Evolutionary conservation across 306 rosid species (phyloP), one percentile per base, ranked within the genome.

Genomic region (Carpinus viminea): DNA sequence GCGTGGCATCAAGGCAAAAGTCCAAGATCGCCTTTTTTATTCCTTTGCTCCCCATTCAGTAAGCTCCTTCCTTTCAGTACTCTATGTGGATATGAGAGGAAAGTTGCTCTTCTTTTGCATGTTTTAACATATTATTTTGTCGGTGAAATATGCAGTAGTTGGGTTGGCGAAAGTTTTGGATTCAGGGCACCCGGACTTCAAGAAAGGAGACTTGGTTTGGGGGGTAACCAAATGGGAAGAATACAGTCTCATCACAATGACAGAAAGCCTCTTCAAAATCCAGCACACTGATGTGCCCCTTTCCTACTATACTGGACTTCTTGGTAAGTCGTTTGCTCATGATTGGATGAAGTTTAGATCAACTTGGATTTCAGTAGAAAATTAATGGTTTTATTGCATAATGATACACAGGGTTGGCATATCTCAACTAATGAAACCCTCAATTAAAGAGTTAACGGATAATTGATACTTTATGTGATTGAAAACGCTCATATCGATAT

Each of bases 161-260:
- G 91, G 91, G 75, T 85, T 88, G 15, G 77, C 83, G 6, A 74
- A 83, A 78, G 91, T 90, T 16, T 48, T 90, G 76, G 79, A 74
- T n/a, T 86, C 92, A 7, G 81, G 81, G 61, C 68, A 90, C 76
- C 82, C 85, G 34, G 78, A 76, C 65, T 88, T 75, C 78, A 83
- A 81, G 72, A 15, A 85, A 51, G 91, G 92, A 60, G 91, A 88
- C 66, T 36, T 86, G 3, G 70, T 90, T 59, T 77, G 88, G 28
- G 90, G 92, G 1, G n/a, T 83, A 9, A 86, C 91, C 28, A 79
- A 82, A 12, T 90, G 94, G 92, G 89, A 90, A 54, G 87, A 86
- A 43, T 90, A 86, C 46, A 88, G 88, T 21, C 57, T 85, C 54
- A 79, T 90, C 41, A 41, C 38, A 8, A 73, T 64, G 20, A 74